Evolutionary conservation across 1,139 yeast genomes (phyloP).

Genomic region (Hanseniaspora gamundiae): DNA sequence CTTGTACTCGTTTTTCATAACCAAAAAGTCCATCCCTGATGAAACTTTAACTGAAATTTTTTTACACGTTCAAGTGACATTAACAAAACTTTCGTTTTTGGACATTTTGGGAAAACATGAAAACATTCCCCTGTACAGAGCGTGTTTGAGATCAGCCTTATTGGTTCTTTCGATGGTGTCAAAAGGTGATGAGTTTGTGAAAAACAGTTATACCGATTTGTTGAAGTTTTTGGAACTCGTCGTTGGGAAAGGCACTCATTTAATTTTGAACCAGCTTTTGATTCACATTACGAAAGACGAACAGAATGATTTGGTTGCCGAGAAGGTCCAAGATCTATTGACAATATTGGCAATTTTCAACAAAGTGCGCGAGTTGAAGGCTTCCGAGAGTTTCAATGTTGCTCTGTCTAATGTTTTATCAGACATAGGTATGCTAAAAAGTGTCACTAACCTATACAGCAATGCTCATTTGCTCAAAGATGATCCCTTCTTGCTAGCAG

Average conservation of each 20-base stretch:
- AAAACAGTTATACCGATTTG: slow-evolving; percentile 40
- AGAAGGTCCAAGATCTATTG: slow-evolving; percentile 51
- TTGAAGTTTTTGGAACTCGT: slow-evolving; percentile 44
- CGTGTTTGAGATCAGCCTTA: slow-evolving; percentile 46
- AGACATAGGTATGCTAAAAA: slow-evolving; percentile 48
- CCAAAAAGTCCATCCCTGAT: slow-evolving; percentile 20
- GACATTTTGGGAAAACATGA: slow-evolving; percentile 29
- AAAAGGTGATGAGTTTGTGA: slow-evolving; percentile 31
- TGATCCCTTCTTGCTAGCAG: slow-evolving; percentile 61
- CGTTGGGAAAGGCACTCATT: slow-evolving; percentile 46
- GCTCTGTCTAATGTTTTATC: slow-evolving; percentile 43
- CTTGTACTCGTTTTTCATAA: slow-evolving; percentile 32
- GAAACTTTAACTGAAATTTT: slow-evolving; percentile 14
- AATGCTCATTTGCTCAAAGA: slow-evolving; percentile 53
- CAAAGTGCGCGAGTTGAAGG: slow-evolving; percentile 40
- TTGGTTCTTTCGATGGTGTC: slow-evolving; percentile 37
- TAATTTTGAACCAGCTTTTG: slow-evolving; percentile 45
- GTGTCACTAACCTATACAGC: slow-evolving; percentile 55
- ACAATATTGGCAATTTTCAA: slow-evolving; percentile 53
- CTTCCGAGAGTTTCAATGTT: slow-evolving; percentile 37
- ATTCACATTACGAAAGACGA: slow-evolving; percentile 34
- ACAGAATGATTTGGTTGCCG: slow-evolving; percentile 23
- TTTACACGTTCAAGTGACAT: slow-evolving; percentile 29
- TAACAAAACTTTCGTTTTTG: slow-evolving; percentile 26
- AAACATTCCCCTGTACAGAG: slow-evolving; percentile 37